Conservation (phyloP, 2,329 filamentous ascomycete species). For the Aspergillus carbonarius region DNA sequence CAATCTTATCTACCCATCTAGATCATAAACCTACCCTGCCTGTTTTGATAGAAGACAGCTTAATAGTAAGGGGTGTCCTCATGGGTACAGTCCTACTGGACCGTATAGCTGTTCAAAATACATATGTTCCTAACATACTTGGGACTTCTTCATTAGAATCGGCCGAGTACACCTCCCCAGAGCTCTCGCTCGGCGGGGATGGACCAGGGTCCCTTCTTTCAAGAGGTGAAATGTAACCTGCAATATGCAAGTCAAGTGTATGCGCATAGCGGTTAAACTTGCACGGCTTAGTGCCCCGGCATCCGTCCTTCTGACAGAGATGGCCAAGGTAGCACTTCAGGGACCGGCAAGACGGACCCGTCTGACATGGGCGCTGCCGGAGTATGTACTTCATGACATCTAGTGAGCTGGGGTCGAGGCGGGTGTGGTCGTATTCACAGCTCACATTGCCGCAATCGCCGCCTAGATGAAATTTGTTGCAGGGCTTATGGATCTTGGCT, state of each 20-base stretch:
- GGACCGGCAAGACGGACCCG: conserved; percentile 43
- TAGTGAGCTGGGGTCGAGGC: conserved; percentile 40
- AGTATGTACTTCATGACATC: conserved; percentile 48
- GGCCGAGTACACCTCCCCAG: not conserved
- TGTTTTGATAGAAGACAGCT: not conserved
- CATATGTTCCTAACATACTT: not conserved
- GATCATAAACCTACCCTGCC: not conserved
- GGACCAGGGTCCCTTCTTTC: not conserved
- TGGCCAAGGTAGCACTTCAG: conserved; percentile 50
- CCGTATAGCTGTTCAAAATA: not conserved
- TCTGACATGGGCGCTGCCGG: conserved; percentile 44
- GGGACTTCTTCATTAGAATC: not conserved
- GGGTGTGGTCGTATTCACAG: conserved; percentile 50
- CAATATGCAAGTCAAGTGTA: conserved; percentile 19
- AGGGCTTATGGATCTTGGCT: conserved; percentile 45
- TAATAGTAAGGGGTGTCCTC: not conserved
- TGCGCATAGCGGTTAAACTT: conserved; percentile 30
- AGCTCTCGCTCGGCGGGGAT: not conserved
- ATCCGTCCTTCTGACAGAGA: conserved; percentile 35
- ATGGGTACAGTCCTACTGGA: not conserved
- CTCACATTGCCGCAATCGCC: conserved; percentile 37
- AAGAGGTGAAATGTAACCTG: not conserved
- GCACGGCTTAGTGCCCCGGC: conserved; percentile 32
- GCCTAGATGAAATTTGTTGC: conserved; percentile 51
- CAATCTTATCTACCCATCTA: too few species aligned